Percentiles rank a stretch among this genome's conserved stretches.
These are phyloP conservation scores for Salvia splendens DNA, from an alignment of 257 asterid genomes.

Conservation along the genomic window DNA sequence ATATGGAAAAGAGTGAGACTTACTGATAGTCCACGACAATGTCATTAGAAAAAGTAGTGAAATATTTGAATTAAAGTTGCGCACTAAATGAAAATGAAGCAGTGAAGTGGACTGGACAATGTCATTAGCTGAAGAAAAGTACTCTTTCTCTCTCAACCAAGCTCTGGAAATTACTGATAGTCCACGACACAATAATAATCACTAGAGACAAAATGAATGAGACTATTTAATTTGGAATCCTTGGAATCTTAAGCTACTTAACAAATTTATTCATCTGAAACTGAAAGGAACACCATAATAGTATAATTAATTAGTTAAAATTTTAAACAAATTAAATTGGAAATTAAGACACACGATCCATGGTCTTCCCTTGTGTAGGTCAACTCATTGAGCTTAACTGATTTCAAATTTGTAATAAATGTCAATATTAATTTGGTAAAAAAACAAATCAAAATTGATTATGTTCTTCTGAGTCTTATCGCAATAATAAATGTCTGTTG, in stretches of 20 bases:
- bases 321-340: too few relatives aligned
- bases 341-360: too few relatives aligned
- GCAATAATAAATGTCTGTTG: background rate
- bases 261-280: too few relatives aligned
- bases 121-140: constrained; percentile 13
- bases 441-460: background rate
- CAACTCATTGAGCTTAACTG: too few relatives aligned
- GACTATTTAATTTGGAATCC: background rate
- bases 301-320: too few relatives aligned
- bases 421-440: too few relatives aligned
- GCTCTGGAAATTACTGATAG: background rate
- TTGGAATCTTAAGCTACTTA: too few relatives aligned
- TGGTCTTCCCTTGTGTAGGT: too few relatives aligned
- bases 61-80: constrained; percentile 48
- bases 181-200: background rate
- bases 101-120: constrained; percentile 44
- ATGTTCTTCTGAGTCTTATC: background rate
- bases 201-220: constrained; percentile 9
- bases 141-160: background rate
- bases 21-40: too few relatives aligned
- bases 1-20: constrained; percentile 33
- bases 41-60: constrained; percentile 20
- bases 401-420: too few relatives aligned
- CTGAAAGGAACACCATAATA: too few relatives aligned
- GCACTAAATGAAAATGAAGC: constrained; percentile 27